Percentiles rank a stretch among this genome's conserved stretches.
Evolutionary conservation across 257 asterid genomes (phyloP).

Genomic region (Solanum medicagineum): DNA sequence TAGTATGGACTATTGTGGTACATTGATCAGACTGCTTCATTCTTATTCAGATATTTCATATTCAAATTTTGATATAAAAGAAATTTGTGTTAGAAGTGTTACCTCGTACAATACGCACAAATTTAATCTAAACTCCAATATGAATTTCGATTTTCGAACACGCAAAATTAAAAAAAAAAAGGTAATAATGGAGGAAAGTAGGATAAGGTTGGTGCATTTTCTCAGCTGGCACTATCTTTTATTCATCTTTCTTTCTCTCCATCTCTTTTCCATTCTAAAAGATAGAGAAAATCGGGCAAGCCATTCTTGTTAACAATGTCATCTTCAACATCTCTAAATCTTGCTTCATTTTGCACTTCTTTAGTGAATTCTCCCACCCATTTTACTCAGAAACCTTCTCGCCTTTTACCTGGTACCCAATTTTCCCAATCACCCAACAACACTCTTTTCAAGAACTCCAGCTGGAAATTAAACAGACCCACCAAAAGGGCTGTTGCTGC

Average conservation of each 20-base stretch:
- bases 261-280: not conserved
- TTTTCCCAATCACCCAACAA: slow-evolving; percentile 23
- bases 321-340: slow-evolving; percentile 51
- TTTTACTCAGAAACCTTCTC: slow-evolving; percentile 25
- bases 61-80: no score
- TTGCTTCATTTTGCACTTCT: slow-evolving; percentile 37
- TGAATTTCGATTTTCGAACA: no score
- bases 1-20: no score
- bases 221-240: not conserved
- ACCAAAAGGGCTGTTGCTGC: slow-evolving; percentile 57
- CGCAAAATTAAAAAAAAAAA: no score
- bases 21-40: no score
- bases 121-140: no score
- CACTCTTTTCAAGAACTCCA: slow-evolving; percentile 7
- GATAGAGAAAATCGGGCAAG: not conserved
- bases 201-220: not conserved
- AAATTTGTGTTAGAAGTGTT: no score
- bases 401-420: slow-evolving; percentile 21
- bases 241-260: not conserved
- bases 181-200: not conserved
- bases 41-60: no score
- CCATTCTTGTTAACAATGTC: slow-evolving; percentile 31
- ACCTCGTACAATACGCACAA: rapidly evolving
- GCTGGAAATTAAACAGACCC: slow-evolving; percentile 22
- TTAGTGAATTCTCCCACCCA: slow-evolving; percentile 20